These are phyloP conservation scores for Gentiana macrophylla DNA, from an alignment of 257 asterid species.

Conservation along the genomic window DNA sequence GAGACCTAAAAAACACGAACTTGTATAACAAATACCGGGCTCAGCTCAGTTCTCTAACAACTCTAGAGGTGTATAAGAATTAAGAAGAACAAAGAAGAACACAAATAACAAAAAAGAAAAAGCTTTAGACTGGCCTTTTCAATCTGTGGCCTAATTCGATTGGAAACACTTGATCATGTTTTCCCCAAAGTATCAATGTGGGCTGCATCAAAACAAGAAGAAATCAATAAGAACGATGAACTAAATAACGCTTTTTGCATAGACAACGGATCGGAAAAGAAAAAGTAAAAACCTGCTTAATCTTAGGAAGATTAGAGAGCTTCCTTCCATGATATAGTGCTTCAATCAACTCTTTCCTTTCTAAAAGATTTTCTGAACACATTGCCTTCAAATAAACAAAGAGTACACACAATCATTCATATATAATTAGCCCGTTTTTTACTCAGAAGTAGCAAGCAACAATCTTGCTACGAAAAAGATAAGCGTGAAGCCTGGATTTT, in stretches of 20 bases:
- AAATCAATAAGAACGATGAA: constrained; percentile 6
- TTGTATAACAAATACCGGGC: too few relatives aligned
- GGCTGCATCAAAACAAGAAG: constrained; percentile 31
- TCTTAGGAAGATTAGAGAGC: constrained; percentile 59
- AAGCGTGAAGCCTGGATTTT: too few relatives aligned
- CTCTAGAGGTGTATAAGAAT: too few relatives aligned
- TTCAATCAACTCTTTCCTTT: constrained; percentile 56
- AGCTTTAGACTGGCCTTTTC: constrained; percentile 31
- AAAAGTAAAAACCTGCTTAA: constrained; percentile 40
- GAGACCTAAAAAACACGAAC: too few relatives aligned
- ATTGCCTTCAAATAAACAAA: constrained; percentile 37
- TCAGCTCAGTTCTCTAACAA: too few relatives aligned
- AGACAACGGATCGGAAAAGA: constrained; percentile 2
- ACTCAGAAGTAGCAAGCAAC: too few relatives aligned
- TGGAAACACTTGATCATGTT: constrained; percentile 65
- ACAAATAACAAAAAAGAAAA: too few relatives aligned
- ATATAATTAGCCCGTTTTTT: too few relatives aligned
- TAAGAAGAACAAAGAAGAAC: neutral
- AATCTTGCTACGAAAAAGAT: too few relatives aligned
- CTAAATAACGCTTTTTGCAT: neutral
- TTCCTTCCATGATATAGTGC: constrained; percentile 58
- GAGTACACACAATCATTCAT: neutral
- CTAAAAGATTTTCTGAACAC: constrained; percentile 63
- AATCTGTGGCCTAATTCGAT: constrained; percentile 63
- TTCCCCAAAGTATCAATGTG: constrained; percentile 75